These are phyloP conservation scores for Pseudocercospora crystallina DNA, from an alignment of 2,329 filamentous ascomycete species.

Conservation along the genomic window DNA sequence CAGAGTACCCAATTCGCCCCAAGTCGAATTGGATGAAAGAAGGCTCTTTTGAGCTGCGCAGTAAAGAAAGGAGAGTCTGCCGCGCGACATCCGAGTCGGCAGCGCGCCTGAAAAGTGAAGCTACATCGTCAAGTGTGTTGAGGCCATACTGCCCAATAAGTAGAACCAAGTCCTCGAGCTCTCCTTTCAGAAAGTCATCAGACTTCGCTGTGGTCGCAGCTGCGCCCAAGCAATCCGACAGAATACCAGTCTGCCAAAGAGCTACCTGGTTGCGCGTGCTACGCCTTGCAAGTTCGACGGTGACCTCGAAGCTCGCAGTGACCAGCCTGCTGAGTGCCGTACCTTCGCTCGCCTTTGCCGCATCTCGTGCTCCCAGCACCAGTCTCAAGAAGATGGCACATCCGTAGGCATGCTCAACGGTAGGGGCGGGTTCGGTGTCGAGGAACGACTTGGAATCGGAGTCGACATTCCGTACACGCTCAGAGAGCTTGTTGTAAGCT, in stretches of 20 bases:
- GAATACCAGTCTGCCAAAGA: constrained; percentile 28
- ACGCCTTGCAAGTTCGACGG: no score
- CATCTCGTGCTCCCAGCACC: no score
- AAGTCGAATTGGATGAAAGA: constrained; percentile 93
- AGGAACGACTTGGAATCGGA: no score
- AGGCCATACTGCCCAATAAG: constrained; percentile 74
- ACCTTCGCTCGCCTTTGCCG: no score
- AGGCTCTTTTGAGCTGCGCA: constrained; percentile 72
- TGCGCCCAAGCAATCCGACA: constrained; percentile 9
- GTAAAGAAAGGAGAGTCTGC: constrained; percentile 71
- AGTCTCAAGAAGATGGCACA: no score
- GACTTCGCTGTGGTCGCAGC: no score
- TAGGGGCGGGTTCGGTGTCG: no score
- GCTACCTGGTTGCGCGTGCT: constrained; percentile 19
- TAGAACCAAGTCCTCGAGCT: constrained; percentile 35
- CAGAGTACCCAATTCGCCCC: constrained; percentile 81
- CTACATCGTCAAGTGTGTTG: constrained; percentile 76
- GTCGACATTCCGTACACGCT: neutral
- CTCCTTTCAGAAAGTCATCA: no score
- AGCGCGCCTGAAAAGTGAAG: constrained; percentile 67
- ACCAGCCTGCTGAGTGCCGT: no score
- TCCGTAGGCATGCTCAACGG: no score
- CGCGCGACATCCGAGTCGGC: constrained; percentile 54
- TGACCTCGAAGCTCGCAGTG: no score
- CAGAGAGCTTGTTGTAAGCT: neutral